These are phyloP conservation scores for Saprolegnia parasitica DNA, from an alignment of 352 stramenopile species.

Conservation along the genomic window DNA sequence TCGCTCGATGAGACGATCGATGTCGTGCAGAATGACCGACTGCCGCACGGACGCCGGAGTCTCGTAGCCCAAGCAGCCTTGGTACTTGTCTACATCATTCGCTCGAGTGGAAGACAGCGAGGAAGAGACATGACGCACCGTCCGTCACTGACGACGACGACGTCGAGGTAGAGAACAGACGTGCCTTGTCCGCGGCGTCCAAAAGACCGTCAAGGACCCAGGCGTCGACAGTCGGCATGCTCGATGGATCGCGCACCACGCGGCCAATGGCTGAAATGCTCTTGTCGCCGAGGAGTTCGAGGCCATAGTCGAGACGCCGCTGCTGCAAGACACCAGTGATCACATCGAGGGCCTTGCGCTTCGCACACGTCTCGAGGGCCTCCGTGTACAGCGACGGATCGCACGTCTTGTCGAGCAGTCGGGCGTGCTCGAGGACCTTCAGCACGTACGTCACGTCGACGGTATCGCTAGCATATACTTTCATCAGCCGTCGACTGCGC, in stretches of 20 bases:
- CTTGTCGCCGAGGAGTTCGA: slow-evolving; percentile 11
- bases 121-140: too few species aligned
- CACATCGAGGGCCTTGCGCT: slow-evolving; percentile 8
- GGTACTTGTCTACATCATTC: slow-evolving; percentile 41
- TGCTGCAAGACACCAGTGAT: not conserved
- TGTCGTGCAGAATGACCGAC: slow-evolving; percentile 66
- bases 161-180: not conserved
- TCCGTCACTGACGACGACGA: not conserved
- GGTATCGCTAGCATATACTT: not conserved
- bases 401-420: slow-evolving; percentile 42
- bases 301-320: not conserved
- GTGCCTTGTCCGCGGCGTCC: slow-evolving; percentile 6
- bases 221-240: not conserved
- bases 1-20: slow-evolving; percentile 50
- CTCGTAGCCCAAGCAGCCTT: slow-evolving; percentile 56
- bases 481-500: not conserved
- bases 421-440: slow-evolving; percentile 44
- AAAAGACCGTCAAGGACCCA: slow-evolving; percentile 11
- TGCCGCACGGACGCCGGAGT: slow-evolving; percentile 59
- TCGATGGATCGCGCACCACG: not conserved
- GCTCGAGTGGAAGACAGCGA: too few species aligned
- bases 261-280: not conserved
- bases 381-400: slow-evolving; percentile 60
- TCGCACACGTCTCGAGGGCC: slow-evolving; percentile 50
- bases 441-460: slow-evolving; percentile 41